Evolutionary conservation across 2,329 filamentous ascomycete genomes (phyloP), one percentile per base, ranked within the genome.

Genomic region (Aspergillus clavatus): DNA sequence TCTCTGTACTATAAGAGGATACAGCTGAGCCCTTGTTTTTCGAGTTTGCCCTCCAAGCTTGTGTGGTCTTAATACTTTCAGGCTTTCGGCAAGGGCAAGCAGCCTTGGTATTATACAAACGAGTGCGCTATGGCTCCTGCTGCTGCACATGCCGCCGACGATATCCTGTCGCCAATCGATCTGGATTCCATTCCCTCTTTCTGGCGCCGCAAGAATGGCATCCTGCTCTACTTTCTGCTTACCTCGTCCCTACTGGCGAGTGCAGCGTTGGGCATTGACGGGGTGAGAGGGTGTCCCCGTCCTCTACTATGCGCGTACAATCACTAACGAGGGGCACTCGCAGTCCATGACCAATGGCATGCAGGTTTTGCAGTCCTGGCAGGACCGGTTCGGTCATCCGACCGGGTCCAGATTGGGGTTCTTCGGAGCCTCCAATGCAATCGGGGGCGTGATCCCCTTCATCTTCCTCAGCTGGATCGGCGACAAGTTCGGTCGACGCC

Each of bases 341-440:
- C 41, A 54, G 52, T 69, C 66, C 33, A 73, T 77, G 67, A 72
- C 75, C 60, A 76, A 77, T 45, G 69, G 67, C 7, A 56, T 77
- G 5, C 75, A 77, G 48, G 64, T 68, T 0, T 59, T 73, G 1
- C 53, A 65, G 1, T 63, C 66, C 16, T 74, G 70, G 69, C 62
- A 72, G 36, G 61, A 66, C 26, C 72, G 47, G 14, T 60, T 59
- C 41, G 48, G 52, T 16, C 50, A 59, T 36, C 57, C 58, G 3
- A 47, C 50, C 36, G 54, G 57, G 4, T 47, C 50, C 6, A 53
- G 38, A n/a, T 46, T 60, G 4, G 57, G 58, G 3, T 53, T 59
- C 24, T 58, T 59, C 24, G 54, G 54, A 14, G 52, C 52, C 12
- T 46, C 55, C 7, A 55, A 55, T 33, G 49, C 52, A 18, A 54